Evolutionary conservation across 768 basidiomycete species (phyloP).

Genomic region (Exidia glandulosa): DNA sequence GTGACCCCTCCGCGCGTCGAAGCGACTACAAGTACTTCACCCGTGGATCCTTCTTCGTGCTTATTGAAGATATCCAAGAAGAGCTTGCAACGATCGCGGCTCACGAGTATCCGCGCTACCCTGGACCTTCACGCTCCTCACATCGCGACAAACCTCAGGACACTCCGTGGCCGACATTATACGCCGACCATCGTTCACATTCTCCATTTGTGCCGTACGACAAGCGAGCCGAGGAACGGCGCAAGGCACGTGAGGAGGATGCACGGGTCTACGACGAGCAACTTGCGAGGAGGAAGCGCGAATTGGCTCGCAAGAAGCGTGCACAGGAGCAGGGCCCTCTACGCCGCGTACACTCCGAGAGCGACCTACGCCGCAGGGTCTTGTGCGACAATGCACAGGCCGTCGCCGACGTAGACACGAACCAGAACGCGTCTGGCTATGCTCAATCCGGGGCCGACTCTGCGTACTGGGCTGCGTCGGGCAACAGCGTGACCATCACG

Average conservation of each 20-base stretch:
- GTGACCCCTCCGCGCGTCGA: conserved; percentile 80
- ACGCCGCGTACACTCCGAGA: conserved; percentile 65
- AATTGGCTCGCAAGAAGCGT: not conserved
- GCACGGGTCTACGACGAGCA: conserved; percentile 20
- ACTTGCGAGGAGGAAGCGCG: not conserved
- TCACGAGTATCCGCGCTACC: conserved; percentile 50
- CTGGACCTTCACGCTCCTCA: conserved; percentile 32
- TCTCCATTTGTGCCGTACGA: conserved; percentile 71
- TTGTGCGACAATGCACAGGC: conserved; percentile 28
- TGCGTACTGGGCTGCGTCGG: conserved; percentile 81
- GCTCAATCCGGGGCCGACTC: conserved; percentile 13
- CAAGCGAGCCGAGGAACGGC: conserved; percentile 50
- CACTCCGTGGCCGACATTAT: conserved; percentile 72
- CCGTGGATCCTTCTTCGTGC: conserved; percentile 61
- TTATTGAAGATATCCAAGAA: conserved; percentile 83
- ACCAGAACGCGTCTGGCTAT: conserved; percentile 39
- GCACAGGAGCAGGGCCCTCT: conserved; percentile 34
- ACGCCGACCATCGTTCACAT: conserved; percentile 63
- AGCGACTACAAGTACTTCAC: conserved; percentile 84
- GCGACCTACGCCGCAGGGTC: conserved; percentile 51
- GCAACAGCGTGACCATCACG: conserved; percentile 88
- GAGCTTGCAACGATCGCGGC: conserved; percentile 77
- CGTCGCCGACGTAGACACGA: conserved; percentile 29
- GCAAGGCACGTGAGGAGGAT: conserved; percentile 17
- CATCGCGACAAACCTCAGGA: conserved; percentile 17